phyloP scores from a whole-genome alignment of 371 early-diverging fungal species.

The Gilbertella persicaria region DNA sequence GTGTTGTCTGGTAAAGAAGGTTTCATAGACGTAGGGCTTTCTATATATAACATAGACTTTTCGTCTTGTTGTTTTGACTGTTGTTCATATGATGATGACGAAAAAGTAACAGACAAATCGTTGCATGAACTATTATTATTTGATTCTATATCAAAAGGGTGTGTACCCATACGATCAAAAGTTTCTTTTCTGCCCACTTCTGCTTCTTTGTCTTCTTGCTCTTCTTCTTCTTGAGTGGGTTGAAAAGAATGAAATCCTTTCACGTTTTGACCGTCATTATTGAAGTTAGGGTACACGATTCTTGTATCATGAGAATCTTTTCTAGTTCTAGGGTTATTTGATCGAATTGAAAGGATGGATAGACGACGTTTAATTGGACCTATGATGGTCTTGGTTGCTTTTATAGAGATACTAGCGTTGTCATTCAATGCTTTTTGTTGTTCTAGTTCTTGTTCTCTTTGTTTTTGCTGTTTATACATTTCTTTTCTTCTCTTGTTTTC shows the following conservation, averaged over 20 bases:
- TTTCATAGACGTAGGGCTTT: neutral
- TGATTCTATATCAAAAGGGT: neutral
- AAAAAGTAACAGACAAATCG: neutral
- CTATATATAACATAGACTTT: neutral
- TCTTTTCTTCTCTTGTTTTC: conserved; percentile 34
- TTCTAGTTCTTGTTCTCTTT: conserved; percentile 7
- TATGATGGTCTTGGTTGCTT: neutral
- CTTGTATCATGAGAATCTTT: neutral
- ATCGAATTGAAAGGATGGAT: conserved; percentile 29
- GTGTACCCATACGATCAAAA: neutral
- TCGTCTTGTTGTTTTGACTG: neutral
- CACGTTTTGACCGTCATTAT: neutral
- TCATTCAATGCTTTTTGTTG: neutral
- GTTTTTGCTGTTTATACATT: conserved; percentile 14
- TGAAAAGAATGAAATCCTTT: conserved; percentile 3
- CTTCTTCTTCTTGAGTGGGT: conserved; percentile 7
- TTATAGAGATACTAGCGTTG: neutral
- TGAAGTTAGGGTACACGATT: neutral
- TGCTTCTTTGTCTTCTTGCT: conserved; percentile 4
- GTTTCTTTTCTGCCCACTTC: neutral
- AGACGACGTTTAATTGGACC: conserved; percentile 26
- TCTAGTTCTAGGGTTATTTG: conserved; percentile 18
- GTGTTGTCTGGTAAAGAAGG: neutral
- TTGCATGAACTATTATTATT: neutral
- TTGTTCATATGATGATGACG: neutral